These are phyloP conservation scores for Verticillium dahliae DNA, from an alignment of 2,329 filamentous ascomycete genomes.

Conservation along the genomic window DNA sequence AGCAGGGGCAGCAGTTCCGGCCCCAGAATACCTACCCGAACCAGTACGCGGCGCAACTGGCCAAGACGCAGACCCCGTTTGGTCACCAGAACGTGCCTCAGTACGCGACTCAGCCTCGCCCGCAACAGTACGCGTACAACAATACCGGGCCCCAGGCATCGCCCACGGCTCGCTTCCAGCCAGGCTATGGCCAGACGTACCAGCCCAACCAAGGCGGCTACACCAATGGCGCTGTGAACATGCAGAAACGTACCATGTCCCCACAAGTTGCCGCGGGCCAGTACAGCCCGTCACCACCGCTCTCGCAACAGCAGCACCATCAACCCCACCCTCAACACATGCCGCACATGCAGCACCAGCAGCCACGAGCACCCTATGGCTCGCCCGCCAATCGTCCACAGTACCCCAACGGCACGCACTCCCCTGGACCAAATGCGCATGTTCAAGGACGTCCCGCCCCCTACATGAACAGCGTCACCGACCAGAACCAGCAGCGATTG, in stretches of 20 bases:
- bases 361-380: conserved; percentile 16
- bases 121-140: conserved; percentile 28
- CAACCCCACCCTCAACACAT: conserved; percentile 15
- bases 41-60: conserved; percentile 42
- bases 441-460: conserved; percentile 29
- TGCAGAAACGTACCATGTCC: conserved; percentile 35
- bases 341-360: conserved; percentile 11
- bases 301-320: conserved; percentile 12
- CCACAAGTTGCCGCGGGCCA: conserved; percentile 33
- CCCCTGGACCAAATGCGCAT: conserved; percentile 21
- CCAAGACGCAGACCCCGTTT: conserved; percentile 45
- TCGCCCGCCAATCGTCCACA: conserved; percentile 15
- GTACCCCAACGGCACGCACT: conserved; percentile 24
- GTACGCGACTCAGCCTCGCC: conserved; percentile 39
- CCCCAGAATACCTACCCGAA: conserved; percentile 40
- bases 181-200: conserved; percentile 27
- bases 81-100: conserved; percentile 43
- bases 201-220: conserved; percentile 29
- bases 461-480: conserved; percentile 42
- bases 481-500: conserved; percentile 36
- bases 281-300: conserved; percentile 25
- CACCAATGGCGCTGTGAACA: conserved; percentile 34
- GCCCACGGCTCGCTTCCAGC: conserved; percentile 33
- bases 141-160: conserved; percentile 29
- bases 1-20: conserved; percentile 39